These are phyloP conservation scores for Pelargonium citronellum DNA, from an alignment of 441 rosid species.

Conservation along the genomic window DNA sequence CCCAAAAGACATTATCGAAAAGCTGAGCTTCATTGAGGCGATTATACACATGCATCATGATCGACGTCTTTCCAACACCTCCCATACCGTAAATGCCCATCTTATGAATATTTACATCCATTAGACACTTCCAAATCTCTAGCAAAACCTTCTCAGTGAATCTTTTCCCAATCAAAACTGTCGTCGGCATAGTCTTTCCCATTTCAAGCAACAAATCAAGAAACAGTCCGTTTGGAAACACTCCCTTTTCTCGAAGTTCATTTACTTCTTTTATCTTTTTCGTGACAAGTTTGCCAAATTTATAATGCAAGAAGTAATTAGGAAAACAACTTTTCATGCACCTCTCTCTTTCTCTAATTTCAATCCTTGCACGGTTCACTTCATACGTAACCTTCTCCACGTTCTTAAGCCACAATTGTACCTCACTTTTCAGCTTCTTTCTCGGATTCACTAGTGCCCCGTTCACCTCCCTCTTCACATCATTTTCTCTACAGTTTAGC, in stretches of 20 bases:
- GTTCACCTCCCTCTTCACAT: conserved; percentile 16
- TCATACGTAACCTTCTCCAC: conserved; percentile 15
- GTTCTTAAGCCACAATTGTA: conserved; percentile 22
- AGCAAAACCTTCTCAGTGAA: conserved; percentile 14
- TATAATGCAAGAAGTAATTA: conserved; percentile 16
- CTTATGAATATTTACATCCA: conserved; percentile 7
- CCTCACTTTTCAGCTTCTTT: conserved; percentile 21
- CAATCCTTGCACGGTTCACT: conserved; percentile 11
- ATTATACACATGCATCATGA: conserved; percentile 24
- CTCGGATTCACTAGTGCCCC: background rate
- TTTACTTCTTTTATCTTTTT: conserved; percentile 13
- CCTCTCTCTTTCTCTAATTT: conserved; percentile 9
- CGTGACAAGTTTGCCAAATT: conserved; percentile 15
- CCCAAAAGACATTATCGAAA: conserved; percentile 25
- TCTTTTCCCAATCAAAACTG: conserved; percentile 8
- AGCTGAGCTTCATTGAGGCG: background rate
- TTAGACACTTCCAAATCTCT: conserved; percentile 17
- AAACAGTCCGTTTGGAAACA: conserved; percentile 21
- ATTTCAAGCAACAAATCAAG: conserved; percentile 7
- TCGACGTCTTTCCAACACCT: conserved; percentile 25
- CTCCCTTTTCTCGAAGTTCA: conserved; percentile 16
- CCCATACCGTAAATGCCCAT: conserved; percentile 27
- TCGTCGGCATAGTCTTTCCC: conserved; percentile 15
- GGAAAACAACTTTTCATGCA: conserved; percentile 21
- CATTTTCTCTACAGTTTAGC: conserved; percentile 18